These are phyloP conservation scores for Vitis vinifera DNA, from an alignment of 164 flowering plant species.

Conservation along the genomic window DNA sequence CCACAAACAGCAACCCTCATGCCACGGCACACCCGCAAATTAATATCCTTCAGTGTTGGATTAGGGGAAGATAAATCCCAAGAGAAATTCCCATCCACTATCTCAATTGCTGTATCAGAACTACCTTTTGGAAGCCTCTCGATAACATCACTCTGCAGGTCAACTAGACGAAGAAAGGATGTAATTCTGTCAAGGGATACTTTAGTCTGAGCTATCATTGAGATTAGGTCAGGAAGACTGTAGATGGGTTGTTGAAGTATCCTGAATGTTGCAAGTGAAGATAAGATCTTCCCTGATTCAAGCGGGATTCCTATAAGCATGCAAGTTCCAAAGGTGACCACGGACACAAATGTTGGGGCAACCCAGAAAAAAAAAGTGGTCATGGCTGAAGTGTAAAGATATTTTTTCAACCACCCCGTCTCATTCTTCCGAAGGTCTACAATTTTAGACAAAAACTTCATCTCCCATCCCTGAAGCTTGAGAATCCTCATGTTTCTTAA, in stretches of 20 bases:
- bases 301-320: slow-evolving; percentile 54
- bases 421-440: slow-evolving; percentile 50
- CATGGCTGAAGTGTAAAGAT: slow-evolving; percentile 43
- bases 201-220: slow-evolving; percentile 40
- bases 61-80: slow-evolving; percentile 30
- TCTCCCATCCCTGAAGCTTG: slow-evolving; percentile 85
- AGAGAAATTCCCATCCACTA: slow-evolving; percentile 41
- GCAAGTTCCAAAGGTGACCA: slow-evolving; percentile 57
- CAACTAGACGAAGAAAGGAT: slow-evolving; percentile 42
- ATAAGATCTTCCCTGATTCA: slow-evolving; percentile 42
- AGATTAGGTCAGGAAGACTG: slow-evolving; percentile 43
- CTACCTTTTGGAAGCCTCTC: slow-evolving; percentile 26
- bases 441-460: slow-evolving; percentile 65
- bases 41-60: slow-evolving; percentile 41
- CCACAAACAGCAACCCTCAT: slow-evolving; percentile 65
- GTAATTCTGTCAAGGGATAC: slow-evolving; percentile 53
- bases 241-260: slow-evolving; percentile 43
- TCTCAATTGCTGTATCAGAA: slow-evolving; percentile 36
- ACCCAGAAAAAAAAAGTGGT: slow-evolving; percentile 54
- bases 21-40: slow-evolving; percentile 37
- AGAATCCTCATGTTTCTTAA: slow-evolving; percentile 82
- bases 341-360: slow-evolving; percentile 68
- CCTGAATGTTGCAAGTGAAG: slow-evolving; percentile 55
- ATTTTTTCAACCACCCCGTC: slow-evolving; percentile 58
- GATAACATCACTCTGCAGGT: slow-evolving; percentile 20